These are phyloP conservation scores for Saccharomycopsis fibuligera DNA, from an alignment of 805 yeast species.

Conservation along the genomic window DNA sequence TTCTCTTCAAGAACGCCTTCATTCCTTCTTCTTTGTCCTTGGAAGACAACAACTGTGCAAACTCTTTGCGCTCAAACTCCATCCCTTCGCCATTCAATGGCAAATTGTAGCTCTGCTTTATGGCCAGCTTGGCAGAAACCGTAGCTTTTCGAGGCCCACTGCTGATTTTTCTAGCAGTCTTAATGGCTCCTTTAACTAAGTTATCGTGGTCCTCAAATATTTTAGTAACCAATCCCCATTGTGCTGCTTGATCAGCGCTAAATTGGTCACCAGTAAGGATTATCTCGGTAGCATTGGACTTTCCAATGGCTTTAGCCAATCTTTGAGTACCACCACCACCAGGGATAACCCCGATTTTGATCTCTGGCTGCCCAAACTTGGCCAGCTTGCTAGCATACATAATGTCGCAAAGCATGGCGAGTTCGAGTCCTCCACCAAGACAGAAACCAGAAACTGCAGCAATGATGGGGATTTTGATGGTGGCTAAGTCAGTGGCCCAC, in stretches of 20 bases:
- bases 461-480: conserved; percentile 40
- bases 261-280: conserved; percentile 42
- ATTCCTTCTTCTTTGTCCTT: conserved; percentile 90
- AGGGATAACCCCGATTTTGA: conserved; percentile 44
- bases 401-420: conserved; percentile 46
- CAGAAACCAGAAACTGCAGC: conserved; percentile 47
- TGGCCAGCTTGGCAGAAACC: conserved; percentile 40
- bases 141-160: conserved; percentile 37
- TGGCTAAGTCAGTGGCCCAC: conserved; percentile 31
- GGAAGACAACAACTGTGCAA: conserved; percentile 78
- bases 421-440: conserved; percentile 51
- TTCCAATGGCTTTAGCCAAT: conserved; percentile 41
- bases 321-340: conserved; percentile 53
- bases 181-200: conserved; percentile 37
- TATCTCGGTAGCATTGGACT: conserved; percentile 42
- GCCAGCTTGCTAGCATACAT: conserved; percentile 44
- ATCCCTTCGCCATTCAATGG: not conserved
- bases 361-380: conserved; percentile 49
- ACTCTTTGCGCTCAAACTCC: conserved; percentile 60
- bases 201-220: conserved; percentile 32
- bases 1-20: conserved; percentile 72
- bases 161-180: conserved; percentile 39
- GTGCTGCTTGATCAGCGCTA: conserved; percentile 38
- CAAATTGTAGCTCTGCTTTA: conserved; percentile 26
- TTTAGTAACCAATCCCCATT: conserved; percentile 43